phyloP scores from a whole-genome alignment of 1,284 basidiomycete genomes.

The Thelephora terrestris region DNA sequence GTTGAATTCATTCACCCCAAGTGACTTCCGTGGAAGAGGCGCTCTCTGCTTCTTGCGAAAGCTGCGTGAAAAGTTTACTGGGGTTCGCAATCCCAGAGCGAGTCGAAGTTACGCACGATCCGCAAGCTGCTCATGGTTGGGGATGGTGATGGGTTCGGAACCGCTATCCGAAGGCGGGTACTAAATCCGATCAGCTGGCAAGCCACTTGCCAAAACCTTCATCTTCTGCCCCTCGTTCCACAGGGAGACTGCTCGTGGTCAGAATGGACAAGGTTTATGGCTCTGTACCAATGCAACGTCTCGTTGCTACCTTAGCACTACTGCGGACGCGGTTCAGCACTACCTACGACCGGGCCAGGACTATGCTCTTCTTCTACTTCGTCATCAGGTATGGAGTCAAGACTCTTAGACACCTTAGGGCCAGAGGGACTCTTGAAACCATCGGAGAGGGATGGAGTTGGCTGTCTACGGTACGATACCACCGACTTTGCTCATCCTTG shows the following conservation, averaged over 20 bases:
- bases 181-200: not conserved
- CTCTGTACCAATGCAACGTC: constrained; percentile 7
- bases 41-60: constrained; percentile 70
- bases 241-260: not conserved
- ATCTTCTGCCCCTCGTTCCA: not conserved
- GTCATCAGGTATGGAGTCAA: constrained; percentile 41
- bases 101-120: constrained; percentile 9
- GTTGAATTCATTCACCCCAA: constrained; percentile 56
- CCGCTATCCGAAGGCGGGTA: not conserved
- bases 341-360: constrained; percentile 45
- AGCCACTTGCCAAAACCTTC: not conserved
- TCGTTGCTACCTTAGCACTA: constrained; percentile 5
- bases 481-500: not conserved
- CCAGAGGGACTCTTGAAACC: constrained; percentile 50
- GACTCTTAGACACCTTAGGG: constrained; percentile 61
- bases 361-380: constrained; percentile 53
- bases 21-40: constrained; percentile 83
- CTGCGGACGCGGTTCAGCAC: constrained; percentile 1
- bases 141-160: not conserved
- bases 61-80: constrained; percentile 24
- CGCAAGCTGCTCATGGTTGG: constrained; percentile 1
- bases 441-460: constrained; percentile 46
- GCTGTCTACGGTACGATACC: constrained; percentile 39
- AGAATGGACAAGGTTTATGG: not conserved
- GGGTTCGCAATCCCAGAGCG: not conserved